phyloP scores from a whole-genome alignment of 2,329 filamentous ascomycete genomes.

The Phoma herbarum region DNA sequence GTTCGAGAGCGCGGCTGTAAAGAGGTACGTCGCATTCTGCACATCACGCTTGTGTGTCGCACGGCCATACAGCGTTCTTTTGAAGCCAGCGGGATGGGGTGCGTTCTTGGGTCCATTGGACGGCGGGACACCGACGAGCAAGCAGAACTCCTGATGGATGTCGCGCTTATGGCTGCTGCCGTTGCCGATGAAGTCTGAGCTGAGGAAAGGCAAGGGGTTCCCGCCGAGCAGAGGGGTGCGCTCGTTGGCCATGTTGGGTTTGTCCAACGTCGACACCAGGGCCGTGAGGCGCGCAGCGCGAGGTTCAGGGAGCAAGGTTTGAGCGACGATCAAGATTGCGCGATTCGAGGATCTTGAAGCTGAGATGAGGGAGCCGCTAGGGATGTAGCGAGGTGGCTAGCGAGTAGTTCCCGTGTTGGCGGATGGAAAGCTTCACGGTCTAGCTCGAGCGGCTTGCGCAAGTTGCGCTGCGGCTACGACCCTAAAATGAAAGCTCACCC shows the following conservation, averaged over 20 bases:
- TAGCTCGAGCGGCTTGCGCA: slow-evolving; percentile 13
- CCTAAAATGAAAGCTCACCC: neutral
- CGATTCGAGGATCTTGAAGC: slow-evolving; percentile 11
- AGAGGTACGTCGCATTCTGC: slow-evolving; percentile 47
- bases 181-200: slow-evolving; percentile 19
- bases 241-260: slow-evolving; percentile 13
- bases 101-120: slow-evolving; percentile 36
- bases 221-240: slow-evolving; percentile 18
- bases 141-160: slow-evolving; percentile 50
- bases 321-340: slow-evolving; percentile 9
- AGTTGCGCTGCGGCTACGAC: slow-evolving; percentile 5
- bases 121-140: slow-evolving; percentile 49
- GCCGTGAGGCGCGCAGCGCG: neutral
- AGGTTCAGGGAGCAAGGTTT: neutral
- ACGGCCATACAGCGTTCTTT: slow-evolving; percentile 49
- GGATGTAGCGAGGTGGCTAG: slow-evolving; percentile 14
- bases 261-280: neutral
- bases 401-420: slow-evolving; percentile 16
- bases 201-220: slow-evolving; percentile 18
- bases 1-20: slow-evolving; percentile 51
- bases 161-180: slow-evolving; percentile 17
- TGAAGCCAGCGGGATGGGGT: slow-evolving; percentile 29
- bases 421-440: slow-evolving; percentile 20
- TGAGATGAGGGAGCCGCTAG: slow-evolving; percentile 9
- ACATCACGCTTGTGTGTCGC: slow-evolving; percentile 42